These are phyloP conservation scores for Mucor ambiguus DNA, from an alignment of 371 early-diverging fungal genomes.

Conservation along the genomic window DNA sequence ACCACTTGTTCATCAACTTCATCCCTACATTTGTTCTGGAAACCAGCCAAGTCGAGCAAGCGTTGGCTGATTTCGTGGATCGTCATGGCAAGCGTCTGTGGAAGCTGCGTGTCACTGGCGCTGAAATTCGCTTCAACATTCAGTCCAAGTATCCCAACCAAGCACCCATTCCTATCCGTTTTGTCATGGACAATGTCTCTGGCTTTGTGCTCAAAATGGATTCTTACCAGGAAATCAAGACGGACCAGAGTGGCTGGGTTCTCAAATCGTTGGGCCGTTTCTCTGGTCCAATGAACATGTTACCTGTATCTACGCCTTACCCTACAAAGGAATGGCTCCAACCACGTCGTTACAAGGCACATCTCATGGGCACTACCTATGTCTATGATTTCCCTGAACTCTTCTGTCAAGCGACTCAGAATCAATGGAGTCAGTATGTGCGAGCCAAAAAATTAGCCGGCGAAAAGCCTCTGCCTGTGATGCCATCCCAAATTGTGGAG, in stretches of 20 bases:
- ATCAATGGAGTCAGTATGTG: conserved; percentile 73
- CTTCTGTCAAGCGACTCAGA: conserved; percentile 82
- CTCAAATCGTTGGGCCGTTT: conserved; percentile 72
- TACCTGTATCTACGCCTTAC: conserved; percentile 83
- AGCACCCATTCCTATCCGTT: conserved; percentile 85
- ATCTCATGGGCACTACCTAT: conserved; percentile 97
- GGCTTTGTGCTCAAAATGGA: conserved; percentile 92
- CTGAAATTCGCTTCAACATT: conserved; percentile 93
- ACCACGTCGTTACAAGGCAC: conserved; percentile 97
- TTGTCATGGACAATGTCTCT: conserved; percentile 88
- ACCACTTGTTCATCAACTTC: conserved; percentile 97
- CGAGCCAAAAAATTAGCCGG: conserved; percentile 3
- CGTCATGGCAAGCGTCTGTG: conserved; percentile 95
- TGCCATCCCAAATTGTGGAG: conserved; percentile 74
- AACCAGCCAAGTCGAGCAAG: conserved; percentile 79
- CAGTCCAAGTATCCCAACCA: conserved; percentile 66
- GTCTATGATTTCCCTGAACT: conserved; percentile 98
- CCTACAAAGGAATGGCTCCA: conserved; percentile 95
- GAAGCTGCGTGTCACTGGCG: conserved; percentile 92
- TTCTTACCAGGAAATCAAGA: conserved; percentile 87
- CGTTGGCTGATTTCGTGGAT: conserved; percentile 87
- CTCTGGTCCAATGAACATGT: conserved; percentile 84
- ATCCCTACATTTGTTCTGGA: conserved; percentile 94
- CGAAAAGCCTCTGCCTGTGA: conserved; percentile 49
- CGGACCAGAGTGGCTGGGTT: conserved; percentile 70